Base-by-base conservation (phyloP, 495 filamentous ascomycete genomes). In the Neurospora cerealis region DNA sequence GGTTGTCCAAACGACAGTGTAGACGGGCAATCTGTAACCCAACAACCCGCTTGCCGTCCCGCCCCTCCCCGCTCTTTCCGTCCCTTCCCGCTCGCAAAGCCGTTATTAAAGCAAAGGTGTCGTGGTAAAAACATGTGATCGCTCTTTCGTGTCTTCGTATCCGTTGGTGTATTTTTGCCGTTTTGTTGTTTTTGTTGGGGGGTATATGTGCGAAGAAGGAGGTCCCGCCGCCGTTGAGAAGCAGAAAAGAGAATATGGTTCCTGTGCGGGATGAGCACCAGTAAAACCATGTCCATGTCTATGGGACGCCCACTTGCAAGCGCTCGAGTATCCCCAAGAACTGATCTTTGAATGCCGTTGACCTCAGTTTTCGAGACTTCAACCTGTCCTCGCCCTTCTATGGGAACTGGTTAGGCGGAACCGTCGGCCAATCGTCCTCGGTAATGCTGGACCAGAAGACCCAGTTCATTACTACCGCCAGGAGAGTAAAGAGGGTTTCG, bases 391-490 rank as follows among this genome's bases (percentile, higher is more conserved):
- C 32, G 42, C 24, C 34, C n/a, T 70, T 73, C 72, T 73, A 81
- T 54, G 81, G 79, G 73, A 81, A 83, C 13, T 77, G 73, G 48
- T 73, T 73, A 44, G 34, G 37, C 41, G 54, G 28, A 15, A 85
- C 83, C 13, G 90, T 89, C 1, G 96, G 94, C 96, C 96, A 99
- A 84, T 98, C 95, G 79, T 99, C 96, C 83, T 99, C 96, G 5
- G 96, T 99, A 78, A 99, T 99, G 85, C 93, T 97, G 48, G 93
- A 95, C 96, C 96, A 98, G 86, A 99, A 99, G 75, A 92, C 79
- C 95, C 95, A 99, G 69, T 97, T 78, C 82, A 87, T 88, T 17
- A 92, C 87, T 9, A 98, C 94, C 3, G 95, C 86, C 17, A 93
- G 81, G 0, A 98, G 84, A 0, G 93, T 98, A 84, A 98, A 98